Percentiles rank a stretch among this genome's conserved stretches.
Conservation (phyloP, 1,139 yeast species). For the Suhomyces chickasaworum region DNA sequence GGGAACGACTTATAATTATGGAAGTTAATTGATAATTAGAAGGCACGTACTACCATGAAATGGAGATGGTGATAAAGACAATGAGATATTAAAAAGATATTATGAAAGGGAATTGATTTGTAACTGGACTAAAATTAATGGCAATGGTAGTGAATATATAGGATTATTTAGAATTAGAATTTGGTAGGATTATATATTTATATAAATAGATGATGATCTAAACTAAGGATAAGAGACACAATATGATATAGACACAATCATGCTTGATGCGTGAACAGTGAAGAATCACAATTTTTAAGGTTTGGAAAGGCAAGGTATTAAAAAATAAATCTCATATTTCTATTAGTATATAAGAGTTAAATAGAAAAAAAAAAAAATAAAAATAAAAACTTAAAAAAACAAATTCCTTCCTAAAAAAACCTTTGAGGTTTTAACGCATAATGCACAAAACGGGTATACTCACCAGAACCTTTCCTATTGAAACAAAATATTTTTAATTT, state of each 20-base stretch:
- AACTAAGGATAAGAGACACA: slow-evolving; percentile 10
- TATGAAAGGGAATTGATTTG: background rate
- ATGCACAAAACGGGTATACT: background rate
- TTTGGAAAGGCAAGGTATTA: slow-evolving; percentile 7
- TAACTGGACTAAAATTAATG: background rate
- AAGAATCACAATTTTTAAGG: slow-evolving; percentile 10
- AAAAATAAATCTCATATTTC: slow-evolving; percentile 9
- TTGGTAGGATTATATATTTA: slow-evolving; percentile 4
- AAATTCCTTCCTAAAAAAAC: too few relatives aligned
- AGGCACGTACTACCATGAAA: slow-evolving; percentile 1
- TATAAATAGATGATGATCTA: slow-evolving; percentile 8
- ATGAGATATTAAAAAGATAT: background rate
- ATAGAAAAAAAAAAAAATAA: background rate
- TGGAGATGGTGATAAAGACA: background rate
- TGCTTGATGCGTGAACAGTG: slow-evolving; percentile 8
- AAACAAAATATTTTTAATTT: background rate
- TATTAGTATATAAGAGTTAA: background rate
- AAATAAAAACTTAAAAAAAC: background rate
- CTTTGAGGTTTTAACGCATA: background rate
- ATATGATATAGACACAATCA: slow-evolving; percentile 10
- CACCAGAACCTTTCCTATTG: background rate
- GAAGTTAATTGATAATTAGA: background rate
- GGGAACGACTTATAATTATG: slow-evolving; percentile 1
- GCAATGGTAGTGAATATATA: slow-evolving; percentile 1
- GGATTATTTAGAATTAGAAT: too few relatives aligned